phyloP scores from a whole-genome alignment of 129 eudicot genomes.

The Centaurea solstitialis region DNA sequence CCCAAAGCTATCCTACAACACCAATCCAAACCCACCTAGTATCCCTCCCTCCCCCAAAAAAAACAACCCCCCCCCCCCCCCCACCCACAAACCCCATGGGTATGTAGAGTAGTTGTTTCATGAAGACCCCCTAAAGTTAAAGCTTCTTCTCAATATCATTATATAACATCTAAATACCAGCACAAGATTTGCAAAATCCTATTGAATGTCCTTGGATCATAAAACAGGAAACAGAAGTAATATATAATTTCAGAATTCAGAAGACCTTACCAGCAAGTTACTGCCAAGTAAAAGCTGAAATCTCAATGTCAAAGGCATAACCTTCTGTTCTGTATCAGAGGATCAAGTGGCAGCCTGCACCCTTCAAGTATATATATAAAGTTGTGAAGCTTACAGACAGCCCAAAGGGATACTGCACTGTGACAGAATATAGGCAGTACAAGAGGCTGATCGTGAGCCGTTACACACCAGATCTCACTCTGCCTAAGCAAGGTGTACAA shows the following conservation, averaged over 20 bases:
- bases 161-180: not conserved
- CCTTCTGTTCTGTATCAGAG: slow-evolving; percentile 10
- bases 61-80: not conserved
- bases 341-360: slow-evolving; percentile 17
- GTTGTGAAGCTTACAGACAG: slow-evolving; percentile 30
- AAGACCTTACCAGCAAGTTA: not conserved
- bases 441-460: slow-evolving; percentile 31
- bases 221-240: not conserved
- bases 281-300: slow-evolving; percentile 8
- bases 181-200: not conserved
- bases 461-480: slow-evolving; percentile 24
- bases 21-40: not conserved
- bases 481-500: slow-evolving; percentile 32
- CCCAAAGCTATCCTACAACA: no score
- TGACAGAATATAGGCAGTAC: slow-evolving; percentile 10
- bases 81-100: no score
- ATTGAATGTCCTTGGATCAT: not conserved
- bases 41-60: not conserved
- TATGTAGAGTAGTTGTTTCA: not conserved
- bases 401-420: slow-evolving; percentile 32
- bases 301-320: slow-evolving; percentile 9
- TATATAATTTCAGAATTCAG: not conserved
- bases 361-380: slow-evolving; percentile 20
- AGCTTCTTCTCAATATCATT: not conserved
- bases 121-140: not conserved